Evolutionary conservation across 148 eudicot genomes (phyloP), one percentile per base, ranked within the genome.

Genomic region (Dianthus caryophyllus): DNA sequence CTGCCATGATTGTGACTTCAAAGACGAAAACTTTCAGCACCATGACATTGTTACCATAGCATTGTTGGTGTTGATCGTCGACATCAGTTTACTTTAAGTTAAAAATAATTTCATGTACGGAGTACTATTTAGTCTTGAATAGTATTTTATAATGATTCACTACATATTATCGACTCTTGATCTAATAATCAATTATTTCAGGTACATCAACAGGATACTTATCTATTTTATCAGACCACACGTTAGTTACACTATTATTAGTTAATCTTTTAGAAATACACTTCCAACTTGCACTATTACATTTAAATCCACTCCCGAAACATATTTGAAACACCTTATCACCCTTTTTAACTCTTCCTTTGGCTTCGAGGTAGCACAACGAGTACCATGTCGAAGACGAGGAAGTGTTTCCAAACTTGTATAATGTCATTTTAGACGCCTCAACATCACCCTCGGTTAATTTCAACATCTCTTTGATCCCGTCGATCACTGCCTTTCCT

Each of bases 331-430:
- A 70, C 0, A 82, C 78, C 48, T 36, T 78, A 57, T 82, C 82
- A 9, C 82, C 82, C 65, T 76, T 78, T 71, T 70, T 70, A 20
- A 82, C 73, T 46, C 76, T 78, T 30, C 78, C 80, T 54, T 82
- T 82, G 0, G 85, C 82, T 59, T 82, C 85, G 48, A 69, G 75
- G 30, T 82, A 82, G 38, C 82, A 70, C 22, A 78, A 49, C 1
- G 85, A 78, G 47, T 82, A 76, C 85, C 85, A 82, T 1, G 82
- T 82, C 1, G 82, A 79, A 20, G 85, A 82, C 2, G 80, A 82
- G 13, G 85, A 82, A 4, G 85, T 82, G 71, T 82, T 79, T 24
- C 85, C 83, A 47, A 59, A 79, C 61, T 79, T 65, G 56, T 79
- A 68, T 8, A 78, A 59, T 6, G 82, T 82, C 85, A 79, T 78